phyloP scores from a whole-genome alignment of 768 basidiomycete genomes.

The Cyclocybe cylindracea region DNA sequence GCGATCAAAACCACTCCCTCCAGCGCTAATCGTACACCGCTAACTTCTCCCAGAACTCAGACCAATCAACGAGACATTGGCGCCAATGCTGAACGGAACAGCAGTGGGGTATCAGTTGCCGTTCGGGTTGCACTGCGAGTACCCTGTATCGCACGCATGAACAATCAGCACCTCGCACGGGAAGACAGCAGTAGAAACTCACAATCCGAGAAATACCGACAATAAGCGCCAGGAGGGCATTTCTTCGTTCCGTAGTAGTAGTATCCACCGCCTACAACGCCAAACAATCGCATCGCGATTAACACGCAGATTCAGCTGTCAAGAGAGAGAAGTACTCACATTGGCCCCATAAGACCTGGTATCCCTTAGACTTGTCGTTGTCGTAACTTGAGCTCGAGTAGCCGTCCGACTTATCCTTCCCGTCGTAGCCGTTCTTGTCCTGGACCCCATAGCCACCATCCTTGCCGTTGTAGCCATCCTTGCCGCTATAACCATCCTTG shows the following conservation, averaged over 20 bases:
- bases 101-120: slow-evolving; percentile 3
- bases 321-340: slow-evolving; percentile 11
- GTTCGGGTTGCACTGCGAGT: slow-evolving; percentile 24
- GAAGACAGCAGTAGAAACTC: not conserved
- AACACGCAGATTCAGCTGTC: not conserved
- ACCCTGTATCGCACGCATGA: slow-evolving; percentile 12
- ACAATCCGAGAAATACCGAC: slow-evolving; percentile 25
- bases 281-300: not conserved
- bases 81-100: no score
- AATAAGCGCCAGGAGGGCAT: slow-evolving; percentile 20
- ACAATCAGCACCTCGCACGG: not conserved
- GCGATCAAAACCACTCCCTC: no score
- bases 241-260: slow-evolving; percentile 22
- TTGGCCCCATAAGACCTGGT: slow-evolving; percentile 25
- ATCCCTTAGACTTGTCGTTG: not conserved
- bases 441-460: not conserved
- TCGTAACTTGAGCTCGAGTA: not conserved
- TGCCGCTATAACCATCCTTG: not conserved
- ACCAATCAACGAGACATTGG: no score
- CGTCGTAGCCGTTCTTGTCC: not conserved
- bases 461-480: not conserved
- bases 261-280: slow-evolving; percentile 20
- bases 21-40: no score
- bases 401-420: not conserved
- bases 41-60: no score